A percentile compares a stretch with the other conserved stretches of the same genome.
Evolutionary conservation across 2,329 filamentous ascomycete genomes (phyloP).

Genomic region (Phyllosticta citriasiana): DNA sequence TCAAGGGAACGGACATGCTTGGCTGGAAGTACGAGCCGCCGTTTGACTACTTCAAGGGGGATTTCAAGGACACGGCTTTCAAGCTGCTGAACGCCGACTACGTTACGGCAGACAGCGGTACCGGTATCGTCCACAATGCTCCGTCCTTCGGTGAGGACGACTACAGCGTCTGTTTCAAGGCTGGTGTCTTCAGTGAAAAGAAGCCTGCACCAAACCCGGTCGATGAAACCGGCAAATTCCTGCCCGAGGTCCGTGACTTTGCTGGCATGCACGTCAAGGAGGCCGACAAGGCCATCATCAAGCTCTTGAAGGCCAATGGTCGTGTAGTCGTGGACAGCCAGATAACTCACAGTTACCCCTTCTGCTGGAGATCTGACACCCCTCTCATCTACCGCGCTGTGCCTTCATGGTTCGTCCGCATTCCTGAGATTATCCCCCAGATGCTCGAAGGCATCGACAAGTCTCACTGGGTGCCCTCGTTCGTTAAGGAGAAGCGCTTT

Average conservation of each 20-base stretch:
- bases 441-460: constrained; percentile 86
- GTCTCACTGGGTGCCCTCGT: constrained; percentile 84
- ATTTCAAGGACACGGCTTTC: constrained; percentile 80
- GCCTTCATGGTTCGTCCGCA: constrained; percentile 89
- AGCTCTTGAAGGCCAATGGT: constrained; percentile 67
- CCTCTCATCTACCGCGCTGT: constrained; percentile 88
- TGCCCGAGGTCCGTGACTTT: constrained; percentile 66
- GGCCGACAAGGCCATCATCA: constrained; percentile 87
- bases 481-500: constrained; percentile 87
- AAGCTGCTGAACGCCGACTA: constrained; percentile 74
- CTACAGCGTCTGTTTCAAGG: constrained; percentile 70
- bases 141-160: constrained; percentile 94
- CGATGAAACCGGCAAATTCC: constrained; percentile 75
- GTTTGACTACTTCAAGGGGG: constrained; percentile 81
- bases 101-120: constrained; percentile 82
- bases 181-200: constrained; percentile 66
- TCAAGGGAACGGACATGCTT: constrained; percentile 75
- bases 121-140: constrained; percentile 87
- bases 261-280: constrained; percentile 81
- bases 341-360: constrained; percentile 83
- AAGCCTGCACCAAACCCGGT: constrained; percentile 82
- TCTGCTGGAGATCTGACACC: constrained; percentile 91
- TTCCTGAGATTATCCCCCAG: constrained; percentile 69
- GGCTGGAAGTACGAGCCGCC: constrained; percentile 84
- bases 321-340: constrained; percentile 77